Evolutionary conservation across 2,329 filamentous ascomycete genomes (phyloP).

Genomic region (Coniella vitis): DNA sequence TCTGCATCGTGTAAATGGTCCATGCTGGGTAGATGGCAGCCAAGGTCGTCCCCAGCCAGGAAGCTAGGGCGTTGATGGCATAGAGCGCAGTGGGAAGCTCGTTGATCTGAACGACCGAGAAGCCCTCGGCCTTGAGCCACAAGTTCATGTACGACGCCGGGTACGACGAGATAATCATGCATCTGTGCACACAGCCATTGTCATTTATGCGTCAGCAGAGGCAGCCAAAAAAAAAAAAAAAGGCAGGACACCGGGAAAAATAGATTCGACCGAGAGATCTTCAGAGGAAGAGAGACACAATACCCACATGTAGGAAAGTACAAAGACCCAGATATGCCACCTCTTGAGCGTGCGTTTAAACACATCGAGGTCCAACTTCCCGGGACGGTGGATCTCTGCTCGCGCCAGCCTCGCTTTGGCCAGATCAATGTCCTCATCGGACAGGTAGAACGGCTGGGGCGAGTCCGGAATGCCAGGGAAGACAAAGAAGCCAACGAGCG

Average conservation of each 20-base stretch:
- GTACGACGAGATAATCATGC: conserved; percentile 39
- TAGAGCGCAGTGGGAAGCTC: conserved; percentile 41
- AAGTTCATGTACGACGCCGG: conserved; percentile 43
- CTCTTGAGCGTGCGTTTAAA: conserved; percentile 37
- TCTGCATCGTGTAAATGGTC: conserved; percentile 38
- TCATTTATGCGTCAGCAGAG: background rate
- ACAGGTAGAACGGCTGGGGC: conserved; percentile 30
- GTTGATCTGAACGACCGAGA: conserved; percentile 42
- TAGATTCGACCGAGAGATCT: too few species aligned
- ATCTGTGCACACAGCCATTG: too few species aligned
- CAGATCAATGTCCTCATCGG: conserved; percentile 27
- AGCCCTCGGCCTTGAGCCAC: conserved; percentile 44
- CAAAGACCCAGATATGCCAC: conserved; percentile 47
- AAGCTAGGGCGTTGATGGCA: conserved; percentile 40
- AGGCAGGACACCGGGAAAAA: too few species aligned
- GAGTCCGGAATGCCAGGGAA: conserved; percentile 34
- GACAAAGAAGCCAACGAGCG: conserved; percentile 42
- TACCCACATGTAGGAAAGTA: conserved; percentile 40
- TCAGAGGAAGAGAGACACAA: background rate
- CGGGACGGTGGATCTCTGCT: conserved; percentile 28
- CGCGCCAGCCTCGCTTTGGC: conserved; percentile 28
- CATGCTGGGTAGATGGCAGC: conserved; percentile 44
- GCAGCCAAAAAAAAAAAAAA: too few species aligned
- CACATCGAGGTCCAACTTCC: conserved; percentile 34
- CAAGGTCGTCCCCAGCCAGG: conserved; percentile 42